Evolutionary conservation across 768 basidiomycete genomes (phyloP), one percentile per base, ranked within the genome.

Genomic region (Botryobasidium botryosum): DNA sequence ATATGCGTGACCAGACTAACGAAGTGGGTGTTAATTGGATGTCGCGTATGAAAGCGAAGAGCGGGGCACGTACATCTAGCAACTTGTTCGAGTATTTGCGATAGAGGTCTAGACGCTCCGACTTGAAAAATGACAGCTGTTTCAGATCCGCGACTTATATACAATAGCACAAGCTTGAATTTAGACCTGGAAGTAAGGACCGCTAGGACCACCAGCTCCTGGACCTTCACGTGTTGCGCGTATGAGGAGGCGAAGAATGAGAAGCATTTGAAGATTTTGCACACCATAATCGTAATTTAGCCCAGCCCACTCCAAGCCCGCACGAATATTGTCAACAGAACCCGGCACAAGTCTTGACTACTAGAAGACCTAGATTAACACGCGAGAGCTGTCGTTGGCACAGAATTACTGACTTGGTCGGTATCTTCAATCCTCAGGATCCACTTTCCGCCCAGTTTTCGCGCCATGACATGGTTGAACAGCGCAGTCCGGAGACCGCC

Each of bases 391-490:
- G 29, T 25, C 20, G 44, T 43, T 23, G 45, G 32, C 21, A 39
- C n/a, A 12, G 12, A n/a, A 57, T 4, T 29, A 45, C 77, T 52
- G 52, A 91, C 92, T 51, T 77, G 65, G 59, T 99, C 94, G 0
- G 94, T 99, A 59, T 97, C 94, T 61, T 97, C 92, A 32, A 97
- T 77, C 41, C 94, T 68, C 53, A 97, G 63, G 29, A 96, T 72
- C 86, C 87, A 94, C 55, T 79, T 79, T 2, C 92, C 94, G 2
- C 74, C 76, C 12, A 73, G 65, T 58, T 84, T 86, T 53, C 70
- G 71, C 6, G 92, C 84, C 45, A 79, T 77, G 0, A 96, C 61
- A 55, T 94, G 73, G 55, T 97, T 97, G 62, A 88, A 92, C 2
- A 99, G 64, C 0, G 91, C 94, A 44, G 91, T 97, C 15, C 94